Evolutionary conservation across 352 stramenopile genomes (phyloP), one percentile per base, ranked within the genome.

Genomic region (Phytophthora nicotianae): DNA sequence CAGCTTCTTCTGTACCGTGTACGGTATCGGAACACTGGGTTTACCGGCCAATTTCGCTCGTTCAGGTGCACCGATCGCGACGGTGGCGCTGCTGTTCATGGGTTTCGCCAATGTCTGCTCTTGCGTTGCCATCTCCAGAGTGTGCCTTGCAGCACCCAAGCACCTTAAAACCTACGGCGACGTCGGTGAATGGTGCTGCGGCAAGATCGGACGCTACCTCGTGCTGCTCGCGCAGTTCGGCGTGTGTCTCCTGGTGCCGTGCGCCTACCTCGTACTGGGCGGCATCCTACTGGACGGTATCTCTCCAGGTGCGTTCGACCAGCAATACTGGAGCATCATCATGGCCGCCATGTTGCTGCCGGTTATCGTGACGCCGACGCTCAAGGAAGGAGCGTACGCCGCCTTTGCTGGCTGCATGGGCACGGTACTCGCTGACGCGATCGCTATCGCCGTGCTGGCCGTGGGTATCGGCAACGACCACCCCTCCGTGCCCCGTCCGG

Each of bases 1-100:
- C 62, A 85, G 79, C 62, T 81, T 85, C 68, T 82, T 85, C 59
- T 89, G 80, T 57, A 81, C 70, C 42, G 76, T 89, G 26, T 89
- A 85, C 40, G 80, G 80, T 51, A 86, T 90, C 50, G 81, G 81
- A 24, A 88, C 81, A 32, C 71, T 90, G 7, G 76, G 79, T 29
- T 62, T 90, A 5, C 79, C 81, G 17, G 78, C 73, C 50, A 90
- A 86, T 57, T 90, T 85, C 54, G 71, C 80, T 13, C 80, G 80
- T 17, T 81, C 80, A 2, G 80, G 80, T 0, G 74, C 64, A 2
- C 62, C 68, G 5, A 73, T 79, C 33, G 78, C 78, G 27, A 78
- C 70, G n/a, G 63, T 81, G 32, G 80, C 80, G 9, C 46, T 86
- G 29, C 40, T 86, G 29, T 70, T 88, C 58, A 89, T 89, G 80